Evolutionary conservation across 257 asterid species (phyloP).

Genomic region (Rauvolfia tetraphylla): DNA sequence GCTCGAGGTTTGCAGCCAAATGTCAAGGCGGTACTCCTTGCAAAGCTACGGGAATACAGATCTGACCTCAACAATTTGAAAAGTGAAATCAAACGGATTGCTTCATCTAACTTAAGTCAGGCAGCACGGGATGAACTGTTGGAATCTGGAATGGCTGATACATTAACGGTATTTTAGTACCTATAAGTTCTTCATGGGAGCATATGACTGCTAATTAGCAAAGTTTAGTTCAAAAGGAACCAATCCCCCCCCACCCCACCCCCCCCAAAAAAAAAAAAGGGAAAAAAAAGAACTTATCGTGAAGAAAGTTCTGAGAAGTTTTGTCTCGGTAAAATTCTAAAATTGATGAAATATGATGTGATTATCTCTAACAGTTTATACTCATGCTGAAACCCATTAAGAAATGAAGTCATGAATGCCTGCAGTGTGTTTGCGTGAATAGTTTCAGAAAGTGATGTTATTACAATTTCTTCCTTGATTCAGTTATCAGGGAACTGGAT

Average conservation of each 20-base stretch:
- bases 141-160: slow-evolving; percentile 84
- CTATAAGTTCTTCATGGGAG: neutral
- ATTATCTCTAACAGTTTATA: neutral
- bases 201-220: neutral
- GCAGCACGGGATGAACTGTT: slow-evolving; percentile 80
- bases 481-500: neutral
- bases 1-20: slow-evolving; percentile 79
- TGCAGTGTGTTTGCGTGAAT: neutral
- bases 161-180: slow-evolving; percentile 41
- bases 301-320: neutral
- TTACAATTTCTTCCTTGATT: neutral
- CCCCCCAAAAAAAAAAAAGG: too few species aligned
- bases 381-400: neutral
- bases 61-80: slow-evolving; percentile 79
- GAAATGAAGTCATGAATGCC: neutral
- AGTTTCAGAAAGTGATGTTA: neutral
- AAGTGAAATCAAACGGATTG: slow-evolving; percentile 54
- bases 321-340: neutral
- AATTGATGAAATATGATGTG: neutral
- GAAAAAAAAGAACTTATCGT: neutral
- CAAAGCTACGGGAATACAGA: slow-evolving; percentile 74
- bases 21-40: slow-evolving; percentile 72
- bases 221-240: neutral
- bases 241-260: too few species aligned
- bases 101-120: slow-evolving; percentile 51